Percentiles rank a stretch among this genome's conserved stretches.
phyloP scores from a whole-genome alignment of 768 basidiomycete species.

The Holtermanniella nyarrowii region DNA sequence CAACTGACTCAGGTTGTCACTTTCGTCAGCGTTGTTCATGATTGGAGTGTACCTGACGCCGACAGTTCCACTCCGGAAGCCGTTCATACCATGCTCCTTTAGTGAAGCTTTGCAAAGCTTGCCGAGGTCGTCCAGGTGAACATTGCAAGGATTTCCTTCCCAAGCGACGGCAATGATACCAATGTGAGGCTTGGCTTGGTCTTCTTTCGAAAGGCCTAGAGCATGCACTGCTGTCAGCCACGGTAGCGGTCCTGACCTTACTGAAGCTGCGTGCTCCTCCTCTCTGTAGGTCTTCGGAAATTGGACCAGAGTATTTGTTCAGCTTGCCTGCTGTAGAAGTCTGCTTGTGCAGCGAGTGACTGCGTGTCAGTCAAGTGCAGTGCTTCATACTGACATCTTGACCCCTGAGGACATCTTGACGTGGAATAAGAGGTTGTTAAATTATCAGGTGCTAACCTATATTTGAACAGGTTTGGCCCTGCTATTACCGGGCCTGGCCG shows the following conservation, averaged over 20 bases:
- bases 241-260: background rate
- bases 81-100: constrained; percentile 62
- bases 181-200: constrained; percentile 79
- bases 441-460: too few species aligned
- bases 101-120: constrained; percentile 73
- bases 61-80: constrained; percentile 73
- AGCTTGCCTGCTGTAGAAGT: background rate
- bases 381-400: too few species aligned
- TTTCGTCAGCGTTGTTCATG: constrained; percentile 24
- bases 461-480: too few species aligned
- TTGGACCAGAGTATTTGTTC: background rate
- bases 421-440: too few species aligned
- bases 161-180: constrained; percentile 71
- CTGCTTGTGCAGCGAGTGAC: background rate
- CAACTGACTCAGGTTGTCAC: constrained; percentile 83
- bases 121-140: constrained; percentile 68
- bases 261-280: background rate
- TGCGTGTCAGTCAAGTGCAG: background rate
- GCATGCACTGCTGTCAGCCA: background rate
- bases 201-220: constrained; percentile 36
- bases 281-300: background rate
- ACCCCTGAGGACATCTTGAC: too few species aligned
- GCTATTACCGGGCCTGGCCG: too few species aligned
- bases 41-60: constrained; percentile 55
- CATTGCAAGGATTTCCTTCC: constrained; percentile 87